Base-by-base conservation (phyloP, 139 green algal genomes). In the Zygnema circumcarinatum region DNA sequence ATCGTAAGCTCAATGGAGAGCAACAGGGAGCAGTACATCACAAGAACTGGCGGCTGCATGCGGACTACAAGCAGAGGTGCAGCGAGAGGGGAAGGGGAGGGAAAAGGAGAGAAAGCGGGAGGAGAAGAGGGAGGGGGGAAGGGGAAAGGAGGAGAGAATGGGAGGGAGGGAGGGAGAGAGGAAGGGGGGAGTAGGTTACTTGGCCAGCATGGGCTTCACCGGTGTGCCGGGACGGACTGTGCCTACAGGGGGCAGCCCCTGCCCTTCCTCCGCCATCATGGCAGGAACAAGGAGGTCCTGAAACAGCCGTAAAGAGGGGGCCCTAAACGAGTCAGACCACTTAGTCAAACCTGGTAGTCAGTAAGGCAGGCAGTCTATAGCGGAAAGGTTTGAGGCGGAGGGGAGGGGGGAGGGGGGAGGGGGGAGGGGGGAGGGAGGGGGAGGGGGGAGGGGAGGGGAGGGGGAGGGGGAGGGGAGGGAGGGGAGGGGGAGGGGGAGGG, bases 201-300 rank as follows among this genome's bases (percentile, higher is more conserved):
- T 90, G 41, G 96, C 95, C 36, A 98, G 93, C 96, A 98, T 98
- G 2, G 96, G 96, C 91, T 98, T 97, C 32, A 98, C 81, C 21
- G 96, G 96, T 20, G 81, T 89, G 2, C 86, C 86, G 3, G 81
- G 79, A 69, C 53, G 29, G 38, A 90, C 16, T 2, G 32, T n/a
- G 41, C 39, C n/a, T 40, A 22, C 3, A 3, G 79, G 69, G 2
- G 35, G 1, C 67, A 91, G 20, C 1, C 38, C 91, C 89, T 95
- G 90, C 0, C 92, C 38, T 0, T 93, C 94, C 0, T 82, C 85
- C 25, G 92, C 88, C 85, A 96, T 29, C 79, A 98, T 88, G 7
- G 87, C 92, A 0, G 92, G 81, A 29, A 96, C 89, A 53, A 98
- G 86, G 32, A 88, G 1, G 3, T 90, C 78, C 67, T 83, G 75